phyloP scores from a whole-genome alignment of 2,329 filamentous ascomycete genomes.

The Alternaria sp. region DNA sequence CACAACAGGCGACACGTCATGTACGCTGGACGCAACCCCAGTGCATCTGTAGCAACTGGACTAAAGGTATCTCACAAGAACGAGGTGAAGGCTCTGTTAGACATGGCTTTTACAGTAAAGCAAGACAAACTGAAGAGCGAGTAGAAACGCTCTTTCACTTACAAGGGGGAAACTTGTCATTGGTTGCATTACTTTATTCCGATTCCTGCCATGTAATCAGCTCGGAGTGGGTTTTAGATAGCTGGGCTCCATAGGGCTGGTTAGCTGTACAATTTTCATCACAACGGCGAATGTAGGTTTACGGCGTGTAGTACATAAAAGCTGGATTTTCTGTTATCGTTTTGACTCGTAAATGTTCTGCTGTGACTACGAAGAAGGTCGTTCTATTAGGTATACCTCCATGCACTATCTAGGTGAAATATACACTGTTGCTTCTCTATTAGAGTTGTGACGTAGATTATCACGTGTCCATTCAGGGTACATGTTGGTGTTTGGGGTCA shows the following conservation, averaged over 20 bases:
- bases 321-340: slow-evolving; percentile 18
- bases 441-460: no score
- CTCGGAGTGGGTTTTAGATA: slow-evolving; percentile 3
- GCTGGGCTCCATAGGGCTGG: slow-evolving; percentile 21
- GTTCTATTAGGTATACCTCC: no score
- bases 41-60: slow-evolving; percentile 92
- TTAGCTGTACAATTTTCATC: slow-evolving; percentile 40
- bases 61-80: slow-evolving; percentile 86
- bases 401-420: no score
- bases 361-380: not conserved
- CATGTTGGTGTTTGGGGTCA: no score
- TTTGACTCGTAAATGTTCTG: not conserved
- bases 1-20: slow-evolving; percentile 95
- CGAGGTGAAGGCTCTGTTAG: slow-evolving; percentile 87
- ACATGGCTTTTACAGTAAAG: slow-evolving; percentile 68
- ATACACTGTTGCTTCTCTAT: no score
- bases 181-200: slow-evolving; percentile 33
- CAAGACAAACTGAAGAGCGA: slow-evolving; percentile 73
- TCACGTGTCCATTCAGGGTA: no score
- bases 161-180: not conserved
- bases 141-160: slow-evolving; percentile 46
- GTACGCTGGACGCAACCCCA: slow-evolving; percentile 94
- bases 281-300: slow-evolving; percentile 43
- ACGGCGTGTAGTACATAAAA: slow-evolving; percentile 44
- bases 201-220: slow-evolving; percentile 9